A percentile compares a stretch with the other conserved stretches of the same genome.
phyloP scores from a whole-genome alignment of 176 grass and related monocot species.

The Juncus inflexus region DNA sequence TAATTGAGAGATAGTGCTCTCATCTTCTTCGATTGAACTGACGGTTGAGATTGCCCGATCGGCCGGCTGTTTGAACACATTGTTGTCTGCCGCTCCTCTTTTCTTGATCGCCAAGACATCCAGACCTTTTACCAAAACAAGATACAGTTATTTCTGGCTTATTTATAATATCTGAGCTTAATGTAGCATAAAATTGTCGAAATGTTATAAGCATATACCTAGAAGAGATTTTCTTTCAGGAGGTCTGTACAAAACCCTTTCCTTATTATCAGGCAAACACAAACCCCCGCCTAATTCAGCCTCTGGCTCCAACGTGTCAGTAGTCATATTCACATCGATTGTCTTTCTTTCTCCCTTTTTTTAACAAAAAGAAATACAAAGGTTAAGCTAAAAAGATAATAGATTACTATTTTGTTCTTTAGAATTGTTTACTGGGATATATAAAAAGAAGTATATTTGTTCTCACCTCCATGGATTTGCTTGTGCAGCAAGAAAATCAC shows the following conservation, averaged over 20 bases:
- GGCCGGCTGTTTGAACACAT: constrained; percentile 50
- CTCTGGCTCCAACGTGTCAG: constrained; percentile 60
- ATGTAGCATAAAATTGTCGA: neutral
- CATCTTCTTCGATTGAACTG: constrained; percentile 71
- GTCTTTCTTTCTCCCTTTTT: constrained; percentile 28
- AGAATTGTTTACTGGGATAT: too few species aligned
- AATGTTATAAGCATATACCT: constrained; percentile 38
- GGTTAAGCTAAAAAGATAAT: neutral
- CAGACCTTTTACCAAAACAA: constrained; percentile 49
- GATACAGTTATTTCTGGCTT: neutral
- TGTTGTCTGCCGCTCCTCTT: constrained; percentile 32
- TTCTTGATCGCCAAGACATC: constrained; percentile 70
- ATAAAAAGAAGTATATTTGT: too few species aligned
- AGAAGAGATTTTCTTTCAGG: constrained; percentile 60
- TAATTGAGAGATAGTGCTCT: constrained; percentile 25
- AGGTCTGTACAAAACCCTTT: constrained; percentile 65
- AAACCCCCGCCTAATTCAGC: constrained; percentile 45
- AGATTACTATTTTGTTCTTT: too few species aligned
- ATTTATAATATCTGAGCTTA: too few species aligned
- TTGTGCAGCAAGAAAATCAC: too few species aligned
- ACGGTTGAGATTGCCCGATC: constrained; percentile 34
- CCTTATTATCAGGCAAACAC: constrained; percentile 37
- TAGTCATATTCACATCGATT: constrained; percentile 51
- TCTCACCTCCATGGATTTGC: too few species aligned
- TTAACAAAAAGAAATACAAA: neutral